Base-by-base conservation (phyloP, 1,139 yeast genomes). In the Ogataea hybrid region DNA sequence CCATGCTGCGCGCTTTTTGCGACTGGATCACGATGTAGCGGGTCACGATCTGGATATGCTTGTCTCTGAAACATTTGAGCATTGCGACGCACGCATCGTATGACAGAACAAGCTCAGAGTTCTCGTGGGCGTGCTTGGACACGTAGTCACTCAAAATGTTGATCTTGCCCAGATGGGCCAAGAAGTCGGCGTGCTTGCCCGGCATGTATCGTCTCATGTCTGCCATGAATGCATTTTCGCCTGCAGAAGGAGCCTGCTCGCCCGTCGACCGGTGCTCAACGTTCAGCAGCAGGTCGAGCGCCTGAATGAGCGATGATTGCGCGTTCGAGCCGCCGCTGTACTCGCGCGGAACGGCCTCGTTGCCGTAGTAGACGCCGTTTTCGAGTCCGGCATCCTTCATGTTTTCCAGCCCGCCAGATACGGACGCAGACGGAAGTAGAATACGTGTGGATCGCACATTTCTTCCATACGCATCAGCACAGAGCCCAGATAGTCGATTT, bases 311-410 rank as follows among this genome's bases (percentile, higher is more conserved):
- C 2, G 96, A 87, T 37, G 92, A 81, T 64, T 90, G 97, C 0
- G 96, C 97, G 60, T 90, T 90, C 10, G 96, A 86, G 0, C 97
- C 97, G 18, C 97, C 97, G 6, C 95, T 73, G 61, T 77, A 85
- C 23, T 72, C 63, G 48, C 86, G 71, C 42, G 80, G 83, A 17
- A 56, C 63, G 1, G 63, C 53, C 48, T 84, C 90, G 42, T 76
- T 69, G 6, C 96, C 96, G 59, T 89, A 89, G 37, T 72, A 66
- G 1, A 89, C 81, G 1, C 97, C 97, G 44, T 79, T 63, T 40
- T 66, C 77, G 44, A 90, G 71, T 0, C 97, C 97, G 1, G 84
- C 89, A 48, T 81, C 90, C 14, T 77, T 79, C 97, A 90, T 89
- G 57, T 86, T 60, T 82, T 81, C 95, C 97, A 90, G 1, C 97